A percentile compares a stretch with the other conserved stretches of the same genome.
These are phyloP conservation scores for Exserohilum rostratum DNA, from an alignment of 2,329 filamentous ascomycete genomes.

Conservation along the genomic window DNA sequence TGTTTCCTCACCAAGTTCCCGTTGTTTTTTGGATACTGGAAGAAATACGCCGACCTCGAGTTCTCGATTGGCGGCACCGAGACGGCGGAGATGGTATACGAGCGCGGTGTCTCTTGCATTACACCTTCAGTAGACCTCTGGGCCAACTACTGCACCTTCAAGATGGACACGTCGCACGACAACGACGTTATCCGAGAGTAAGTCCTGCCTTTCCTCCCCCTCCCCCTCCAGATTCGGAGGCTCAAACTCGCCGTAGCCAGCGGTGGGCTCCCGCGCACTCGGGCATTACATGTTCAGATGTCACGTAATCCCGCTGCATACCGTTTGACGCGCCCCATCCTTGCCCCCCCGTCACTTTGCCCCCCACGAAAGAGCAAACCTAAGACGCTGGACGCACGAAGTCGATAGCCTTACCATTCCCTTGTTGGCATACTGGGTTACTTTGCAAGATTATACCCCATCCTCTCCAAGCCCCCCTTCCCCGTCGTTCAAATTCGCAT, in stretches of 20 bases:
- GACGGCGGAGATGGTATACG: slow-evolving; percentile 97
- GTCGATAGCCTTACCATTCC: slow-evolving; percentile 19
- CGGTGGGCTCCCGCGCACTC: slow-evolving; percentile 17
- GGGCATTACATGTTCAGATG: slow-evolving; percentile 22
- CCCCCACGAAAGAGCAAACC: slow-evolving; percentile 20
- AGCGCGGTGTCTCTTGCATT: slow-evolving; percentile 91
- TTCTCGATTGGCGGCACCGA: slow-evolving; percentile 97
- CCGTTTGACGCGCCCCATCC: slow-evolving; percentile 48
- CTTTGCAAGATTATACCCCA: slow-evolving; percentile 23
- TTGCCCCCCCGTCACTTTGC: slow-evolving; percentile 37
- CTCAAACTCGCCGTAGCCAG: slow-evolving; percentile 38
- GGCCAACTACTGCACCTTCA: slow-evolving; percentile 97
- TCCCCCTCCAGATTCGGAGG: slow-evolving; percentile 26
- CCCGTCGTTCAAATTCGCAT: neutral
- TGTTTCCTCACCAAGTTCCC: slow-evolving; percentile 94
- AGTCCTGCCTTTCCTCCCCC: slow-evolving; percentile 62
- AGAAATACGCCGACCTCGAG: slow-evolving; percentile 97
- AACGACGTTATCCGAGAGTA: slow-evolving; percentile 98
- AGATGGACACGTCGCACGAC: slow-evolving; percentile 96
- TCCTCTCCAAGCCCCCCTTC: neutral
- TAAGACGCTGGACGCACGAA: slow-evolving; percentile 14
- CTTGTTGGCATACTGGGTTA: slow-evolving; percentile 16
- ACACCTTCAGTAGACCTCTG: slow-evolving; percentile 94
- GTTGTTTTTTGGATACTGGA: slow-evolving; percentile 97
- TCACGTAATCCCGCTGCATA: slow-evolving; percentile 30